Conservation (phyloP, 192 early-diverging fungal species). For the Chytriomyces sp. region DNA sequence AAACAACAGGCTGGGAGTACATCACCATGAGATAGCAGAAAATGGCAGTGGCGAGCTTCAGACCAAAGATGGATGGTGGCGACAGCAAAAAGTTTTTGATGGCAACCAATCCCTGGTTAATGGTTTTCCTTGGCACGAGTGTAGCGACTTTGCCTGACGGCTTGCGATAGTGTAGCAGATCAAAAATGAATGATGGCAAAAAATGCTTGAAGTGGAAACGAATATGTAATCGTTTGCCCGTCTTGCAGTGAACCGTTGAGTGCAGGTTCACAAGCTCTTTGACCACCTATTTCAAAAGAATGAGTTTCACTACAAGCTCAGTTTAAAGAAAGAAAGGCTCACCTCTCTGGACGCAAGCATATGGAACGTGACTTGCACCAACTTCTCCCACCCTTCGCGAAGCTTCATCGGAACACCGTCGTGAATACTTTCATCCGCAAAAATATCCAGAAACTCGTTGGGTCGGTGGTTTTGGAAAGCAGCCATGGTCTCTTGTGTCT, state of each 20-base stretch:
- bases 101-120: background rate
- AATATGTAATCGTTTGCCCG: background rate
- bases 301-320: background rate
- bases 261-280: slow-evolving; percentile 15
- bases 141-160: background rate
- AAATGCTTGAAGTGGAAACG: slow-evolving; percentile 17
- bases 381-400: background rate
- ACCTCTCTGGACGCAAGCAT: slow-evolving; percentile 15
- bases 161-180: background rate
- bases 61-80: slow-evolving; percentile 17
- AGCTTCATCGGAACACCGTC: background rate
- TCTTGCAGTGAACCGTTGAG: background rate
- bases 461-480: slow-evolving; percentile 1
- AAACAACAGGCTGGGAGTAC: slow-evolving; percentile 11
- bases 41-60: slow-evolving; percentile 11
- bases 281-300: slow-evolving; percentile 1
- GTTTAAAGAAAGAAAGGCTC: background rate
- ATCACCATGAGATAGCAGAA: slow-evolving; percentile 15
- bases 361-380: slow-evolving; percentile 14
- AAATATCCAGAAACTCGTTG: background rate
- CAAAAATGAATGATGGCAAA: slow-evolving; percentile 1
- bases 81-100: slow-evolving; percentile 16
- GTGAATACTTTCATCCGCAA: background rate
- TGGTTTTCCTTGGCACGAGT: background rate
- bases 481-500: background rate